Base-by-base conservation (phyloP, 2,329 filamentous ascomycete genomes). In the Cryphonectria carpinicola region DNA sequence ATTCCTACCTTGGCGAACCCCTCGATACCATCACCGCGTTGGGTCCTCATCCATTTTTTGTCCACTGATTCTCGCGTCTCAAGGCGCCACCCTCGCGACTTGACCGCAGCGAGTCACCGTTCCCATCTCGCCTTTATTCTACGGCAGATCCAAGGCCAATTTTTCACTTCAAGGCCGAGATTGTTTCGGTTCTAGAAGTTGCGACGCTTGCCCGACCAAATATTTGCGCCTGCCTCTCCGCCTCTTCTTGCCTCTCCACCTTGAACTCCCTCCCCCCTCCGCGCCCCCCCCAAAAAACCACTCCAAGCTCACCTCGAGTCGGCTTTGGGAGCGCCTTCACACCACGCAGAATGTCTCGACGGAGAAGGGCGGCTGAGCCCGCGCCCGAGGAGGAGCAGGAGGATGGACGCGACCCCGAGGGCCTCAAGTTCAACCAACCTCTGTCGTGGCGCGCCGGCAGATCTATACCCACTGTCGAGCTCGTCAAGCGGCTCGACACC, bases 401-500 rank as follows among this genome's bases (percentile, higher is more conserved):
- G 75, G 79, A 80, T 39, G 78, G 78, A n/a, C 79, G 79, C 46
- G 80, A 81, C 70, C 78, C 81, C 25, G 80, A 81, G 60, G 82
- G 80, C 70, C 88, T 99, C 64, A 84, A 89, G 75, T 98, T 98
- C 86, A 89, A 95, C 77, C 91, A 98, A 78, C 86, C 93, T 74
- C 85, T 99, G 70, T 93, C 94, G 79, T 98, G 96, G 93, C 92
- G 92, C 78, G 93, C 95, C 60, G 96, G 95, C 71, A 96, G 93
- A 81, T 90, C 94, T 67, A 97, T 99, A 77, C 85, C 92, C 52
- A 93, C 95, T 64, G 90, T 89, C 74, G 94, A 95, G 75, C 88
- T 99, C 66, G 85, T 98, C 75, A 88, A 89, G 77, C 91, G 96
- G 65, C 88, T 99, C 67, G 92, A 95, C 80, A 85, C 88, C 67